phyloP scores from a whole-genome alignment of 208 protist species.

The Leishmania aethiopica region DNA sequence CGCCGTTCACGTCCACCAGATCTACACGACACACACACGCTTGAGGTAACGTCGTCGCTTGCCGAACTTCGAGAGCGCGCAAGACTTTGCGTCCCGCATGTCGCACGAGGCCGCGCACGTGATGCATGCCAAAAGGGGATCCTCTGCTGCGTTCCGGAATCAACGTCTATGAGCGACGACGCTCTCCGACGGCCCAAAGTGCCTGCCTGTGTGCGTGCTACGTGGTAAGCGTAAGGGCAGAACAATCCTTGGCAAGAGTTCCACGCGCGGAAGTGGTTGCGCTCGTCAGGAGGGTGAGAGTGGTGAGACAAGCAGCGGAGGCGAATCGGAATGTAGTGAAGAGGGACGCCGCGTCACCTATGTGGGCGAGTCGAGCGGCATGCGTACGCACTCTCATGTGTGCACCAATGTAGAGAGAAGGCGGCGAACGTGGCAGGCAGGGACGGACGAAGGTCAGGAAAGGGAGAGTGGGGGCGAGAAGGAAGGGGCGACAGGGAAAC shows the following conservation, averaged over 20 bases:
- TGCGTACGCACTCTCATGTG: not conserved
- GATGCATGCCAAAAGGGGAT: constrained; percentile 40
- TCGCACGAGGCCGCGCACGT: constrained; percentile 57
- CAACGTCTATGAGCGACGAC: not conserved
- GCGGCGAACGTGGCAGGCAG: not conserved
- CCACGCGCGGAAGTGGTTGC: not conserved
- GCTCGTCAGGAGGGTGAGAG: not conserved
- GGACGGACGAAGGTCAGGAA: not conserved
- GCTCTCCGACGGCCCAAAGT: not conserved
- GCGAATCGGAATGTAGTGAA: not conserved
- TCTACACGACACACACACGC: constrained; percentile 18
- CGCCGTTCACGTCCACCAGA: constrained; percentile 23
- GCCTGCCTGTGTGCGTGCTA: not conserved
- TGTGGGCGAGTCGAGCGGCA: too few relatives aligned
- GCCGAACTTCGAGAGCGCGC: constrained; percentile 26
- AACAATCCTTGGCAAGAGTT: not conserved
- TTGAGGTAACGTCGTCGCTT: not conserved
- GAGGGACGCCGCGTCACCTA: not conserved
- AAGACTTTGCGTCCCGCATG: constrained; percentile 29
- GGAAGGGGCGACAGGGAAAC: not conserved
- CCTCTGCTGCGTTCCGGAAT: not conserved
- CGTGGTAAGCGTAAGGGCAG: not conserved
- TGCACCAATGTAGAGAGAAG: not conserved
- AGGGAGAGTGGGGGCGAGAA: not conserved
- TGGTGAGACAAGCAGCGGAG: not conserved